Conservation (phyloP, 345 rosid genomes). For the Arabidopsis arenosa region DNA sequence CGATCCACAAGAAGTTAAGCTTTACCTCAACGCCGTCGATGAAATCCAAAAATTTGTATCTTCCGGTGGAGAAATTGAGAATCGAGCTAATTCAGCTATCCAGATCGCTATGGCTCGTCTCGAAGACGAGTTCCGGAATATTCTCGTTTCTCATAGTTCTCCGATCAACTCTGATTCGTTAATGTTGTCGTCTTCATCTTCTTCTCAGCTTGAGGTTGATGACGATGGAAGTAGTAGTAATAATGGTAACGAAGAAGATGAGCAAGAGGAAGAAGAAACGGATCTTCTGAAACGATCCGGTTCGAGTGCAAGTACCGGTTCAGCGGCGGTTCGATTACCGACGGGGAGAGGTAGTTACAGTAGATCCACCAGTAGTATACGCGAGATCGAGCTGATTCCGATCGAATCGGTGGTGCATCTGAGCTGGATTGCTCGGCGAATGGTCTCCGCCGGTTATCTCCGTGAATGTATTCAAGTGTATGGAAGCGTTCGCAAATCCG, state of each 20-base stretch:
- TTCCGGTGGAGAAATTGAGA: constrained; percentile 49
- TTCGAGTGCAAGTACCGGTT: constrained; percentile 35
- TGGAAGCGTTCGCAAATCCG: constrained; percentile 87
- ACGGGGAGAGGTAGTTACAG: constrained; percentile 51
- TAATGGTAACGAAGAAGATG: constrained; percentile 44
- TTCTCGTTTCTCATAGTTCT: constrained; percentile 63
- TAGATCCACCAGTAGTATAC: constrained; percentile 83
- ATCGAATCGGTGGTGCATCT: constrained; percentile 68
- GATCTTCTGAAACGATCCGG: constrained; percentile 44
- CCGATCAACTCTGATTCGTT: constrained; percentile 72
- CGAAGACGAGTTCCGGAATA: constrained; percentile 91
- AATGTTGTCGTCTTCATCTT: constrained; percentile 45
- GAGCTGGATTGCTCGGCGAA: constrained; percentile 72
- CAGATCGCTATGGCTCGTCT: constrained; percentile 99
- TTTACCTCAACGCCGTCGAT: constrained; percentile 86
- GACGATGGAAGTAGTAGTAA: constrained; percentile 36
- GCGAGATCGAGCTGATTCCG: constrained; percentile 87
- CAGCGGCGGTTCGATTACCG: constrained; percentile 30
- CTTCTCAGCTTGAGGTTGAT: constrained; percentile 42
- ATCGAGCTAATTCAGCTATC: constrained; percentile 61
- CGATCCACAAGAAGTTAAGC: constrained; percentile 78
- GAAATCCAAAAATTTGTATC: constrained; percentile 70
- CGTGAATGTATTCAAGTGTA: constrained; percentile 93
- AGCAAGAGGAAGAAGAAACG: constrained; percentile 39
- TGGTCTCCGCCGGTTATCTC: constrained; percentile 79